Evolutionary conservation across 768 basidiomycete genomes (phyloP).

Genomic region (Boletales sp.): DNA sequence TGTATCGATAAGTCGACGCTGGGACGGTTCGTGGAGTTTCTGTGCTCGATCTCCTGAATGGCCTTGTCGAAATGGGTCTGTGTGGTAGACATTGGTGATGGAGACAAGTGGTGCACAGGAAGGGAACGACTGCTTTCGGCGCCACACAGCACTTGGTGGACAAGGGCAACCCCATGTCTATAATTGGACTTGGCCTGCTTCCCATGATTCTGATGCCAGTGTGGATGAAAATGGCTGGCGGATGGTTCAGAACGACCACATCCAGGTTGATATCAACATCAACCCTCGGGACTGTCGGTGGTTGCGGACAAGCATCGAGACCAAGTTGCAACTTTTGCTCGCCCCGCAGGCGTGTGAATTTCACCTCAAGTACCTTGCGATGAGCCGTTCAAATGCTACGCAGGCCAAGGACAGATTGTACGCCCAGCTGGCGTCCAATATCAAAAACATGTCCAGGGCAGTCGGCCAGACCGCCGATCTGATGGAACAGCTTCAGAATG

Average conservation of each 20-base stretch:
- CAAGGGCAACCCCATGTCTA: conserved; percentile 2
- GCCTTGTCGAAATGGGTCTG: conserved; percentile 27
- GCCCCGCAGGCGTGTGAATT: conserved; percentile 11
- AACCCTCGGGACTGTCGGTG: no score
- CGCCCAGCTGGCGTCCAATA: conserved; percentile 64
- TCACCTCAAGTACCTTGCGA: neutral
- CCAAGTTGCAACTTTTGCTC: no score
- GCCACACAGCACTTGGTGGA: conserved; percentile 9
- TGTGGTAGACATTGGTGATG: conserved; percentile 17
- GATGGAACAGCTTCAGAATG: conserved; percentile 71
- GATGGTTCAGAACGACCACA: neutral
- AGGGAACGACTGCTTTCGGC: neutral
- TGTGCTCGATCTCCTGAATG: conserved; percentile 27
- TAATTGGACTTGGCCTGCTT: conserved; percentile 14
- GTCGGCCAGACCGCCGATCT: conserved; percentile 72
- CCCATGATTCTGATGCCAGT: neutral
- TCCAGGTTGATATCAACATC: neutral
- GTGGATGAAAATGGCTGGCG: neutral
- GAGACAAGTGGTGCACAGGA: conserved; percentile 8
- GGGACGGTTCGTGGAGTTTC: conserved; percentile 21
- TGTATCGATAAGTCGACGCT: conserved; percentile 19
- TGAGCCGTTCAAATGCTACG: conserved; percentile 48
- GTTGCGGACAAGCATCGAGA: no score
- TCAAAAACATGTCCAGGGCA: conserved; percentile 64
- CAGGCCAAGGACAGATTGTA: conserved; percentile 82